These are phyloP conservation scores for Penicillium fimorum DNA, from an alignment of 495 filamentous ascomycete genomes.

Conservation along the genomic window DNA sequence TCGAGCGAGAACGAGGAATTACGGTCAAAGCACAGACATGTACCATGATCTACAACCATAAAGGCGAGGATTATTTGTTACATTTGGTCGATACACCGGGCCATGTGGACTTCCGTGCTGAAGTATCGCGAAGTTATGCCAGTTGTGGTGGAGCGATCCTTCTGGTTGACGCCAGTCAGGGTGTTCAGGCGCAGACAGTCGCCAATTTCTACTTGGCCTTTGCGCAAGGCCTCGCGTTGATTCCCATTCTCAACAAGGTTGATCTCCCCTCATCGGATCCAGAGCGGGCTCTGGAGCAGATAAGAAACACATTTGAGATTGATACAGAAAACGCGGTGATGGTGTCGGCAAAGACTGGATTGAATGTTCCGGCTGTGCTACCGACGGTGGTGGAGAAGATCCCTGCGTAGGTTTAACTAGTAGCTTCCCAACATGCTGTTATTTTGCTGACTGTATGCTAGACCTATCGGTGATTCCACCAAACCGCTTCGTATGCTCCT, in stretches of 20 bases:
- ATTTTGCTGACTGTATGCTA: slow-evolving; percentile 27
- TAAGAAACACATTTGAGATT: slow-evolving; percentile 81
- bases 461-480: slow-evolving; percentile 66
- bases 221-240: slow-evolving; percentile 78
- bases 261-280: slow-evolving; percentile 87
- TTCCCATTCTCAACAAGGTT: slow-evolving; percentile 95
- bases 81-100: slow-evolving; percentile 97
- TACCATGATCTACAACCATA: slow-evolving; percentile 89
- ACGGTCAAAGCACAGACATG: slow-evolving; percentile 99
- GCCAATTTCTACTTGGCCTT: slow-evolving; percentile 98
- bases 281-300: slow-evolving; percentile 78
- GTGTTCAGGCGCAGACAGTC: slow-evolving; percentile 91
- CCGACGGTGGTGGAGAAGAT: slow-evolving; percentile 83
- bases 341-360: slow-evolving; percentile 91
- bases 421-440: background rate
- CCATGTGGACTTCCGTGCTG: slow-evolving; percentile 95
- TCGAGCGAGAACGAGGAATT: slow-evolving; percentile 92
- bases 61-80: slow-evolving; percentile 84
- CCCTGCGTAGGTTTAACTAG: slow-evolving; percentile 54
- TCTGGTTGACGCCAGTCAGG: slow-evolving; percentile 90
- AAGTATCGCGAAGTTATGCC: slow-evolving; percentile 92
- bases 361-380: slow-evolving; percentile 76
- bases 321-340: slow-evolving; percentile 76
- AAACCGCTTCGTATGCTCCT: slow-evolving; percentile 80
- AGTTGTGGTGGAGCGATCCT: slow-evolving; percentile 91